Conservation (phyloP, 2,329 filamentous ascomycete genomes). For the Botrytis sinoallii region DNA sequence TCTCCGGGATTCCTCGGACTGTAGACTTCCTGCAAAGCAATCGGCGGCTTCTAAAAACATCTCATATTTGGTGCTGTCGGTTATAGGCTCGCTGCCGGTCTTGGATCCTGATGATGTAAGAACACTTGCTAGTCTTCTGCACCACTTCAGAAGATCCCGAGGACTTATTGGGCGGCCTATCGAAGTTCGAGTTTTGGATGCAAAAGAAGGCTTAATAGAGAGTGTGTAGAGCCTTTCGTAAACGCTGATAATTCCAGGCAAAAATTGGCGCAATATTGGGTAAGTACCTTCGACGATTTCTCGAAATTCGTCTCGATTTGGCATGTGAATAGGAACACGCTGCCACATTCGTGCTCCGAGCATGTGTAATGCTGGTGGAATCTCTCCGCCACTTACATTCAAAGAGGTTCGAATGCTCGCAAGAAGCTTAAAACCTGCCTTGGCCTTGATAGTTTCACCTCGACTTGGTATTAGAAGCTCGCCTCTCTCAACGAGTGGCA, state of each 20-base stretch:
- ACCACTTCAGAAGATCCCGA: conserved; percentile 89
- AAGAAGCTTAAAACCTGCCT: conserved; percentile 83
- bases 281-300: conserved; percentile 70
- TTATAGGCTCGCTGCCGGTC: conserved; percentile 66
- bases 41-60: conserved; percentile 94
- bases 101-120: conserved; percentile 60
- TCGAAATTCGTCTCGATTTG: conserved; percentile 66
- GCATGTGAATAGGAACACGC: conserved; percentile 64
- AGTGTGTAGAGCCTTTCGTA: conserved; percentile 52
- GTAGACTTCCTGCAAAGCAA: conserved; percentile 81
- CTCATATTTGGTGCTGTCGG: conserved; percentile 69
- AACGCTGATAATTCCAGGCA: conserved; percentile 57
- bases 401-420: conserved; percentile 81
- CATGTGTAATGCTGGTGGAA: conserved; percentile 63
- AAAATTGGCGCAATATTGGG: conserved; percentile 64
- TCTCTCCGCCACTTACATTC: conserved; percentile 64
- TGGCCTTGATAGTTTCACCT: conserved; percentile 79
- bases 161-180: conserved; percentile 57
- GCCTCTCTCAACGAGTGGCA: conserved; percentile 89
- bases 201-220: conserved; percentile 43
- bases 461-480: conserved; percentile 87
- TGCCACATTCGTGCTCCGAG: conserved; percentile 88
- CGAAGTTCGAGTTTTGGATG: conserved; percentile 48
- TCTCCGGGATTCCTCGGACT: conserved; percentile 58
- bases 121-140: conserved; percentile 67